Conservation (phyloP, 2,329 filamentous ascomycete species). For the Aspergillus alliaceus region DNA sequence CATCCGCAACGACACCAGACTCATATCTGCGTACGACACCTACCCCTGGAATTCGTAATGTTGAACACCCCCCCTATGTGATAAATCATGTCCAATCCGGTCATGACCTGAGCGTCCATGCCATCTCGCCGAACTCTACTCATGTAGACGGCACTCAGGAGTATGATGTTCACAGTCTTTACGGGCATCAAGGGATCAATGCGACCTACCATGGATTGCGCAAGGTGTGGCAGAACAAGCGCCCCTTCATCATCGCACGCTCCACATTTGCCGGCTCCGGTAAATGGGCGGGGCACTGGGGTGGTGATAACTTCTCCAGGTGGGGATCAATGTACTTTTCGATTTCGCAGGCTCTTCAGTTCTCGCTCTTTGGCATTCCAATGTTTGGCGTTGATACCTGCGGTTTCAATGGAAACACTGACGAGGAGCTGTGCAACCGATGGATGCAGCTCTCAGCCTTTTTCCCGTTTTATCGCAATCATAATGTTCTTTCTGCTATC, state of each 20-base stretch:
- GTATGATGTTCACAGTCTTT: slow-evolving; percentile 83
- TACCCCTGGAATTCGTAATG: slow-evolving; percentile 63
- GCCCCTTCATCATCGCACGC: slow-evolving; percentile 81
- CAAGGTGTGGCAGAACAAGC: slow-evolving; percentile 62
- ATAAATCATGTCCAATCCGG: slow-evolving; percentile 66
- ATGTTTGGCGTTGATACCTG: slow-evolving; percentile 74
- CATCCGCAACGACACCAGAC: slow-evolving; percentile 35
- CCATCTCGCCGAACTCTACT: slow-evolving; percentile 74
- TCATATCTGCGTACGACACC: slow-evolving; percentile 60
- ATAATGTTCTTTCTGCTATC: slow-evolving; percentile 63
- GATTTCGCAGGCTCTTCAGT: slow-evolving; percentile 75
- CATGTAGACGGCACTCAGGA: slow-evolving; percentile 71
- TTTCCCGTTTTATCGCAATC: slow-evolving; percentile 77
- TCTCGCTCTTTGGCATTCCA: slow-evolving; percentile 71
- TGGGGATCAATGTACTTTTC: slow-evolving; percentile 75
- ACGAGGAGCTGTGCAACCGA: slow-evolving; percentile 69
- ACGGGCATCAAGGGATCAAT: slow-evolving; percentile 71
- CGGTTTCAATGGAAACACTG: slow-evolving; percentile 67
- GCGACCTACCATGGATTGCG: slow-evolving; percentile 73
- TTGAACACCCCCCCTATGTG: slow-evolving; percentile 74
- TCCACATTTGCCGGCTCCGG: slow-evolving; percentile 79
- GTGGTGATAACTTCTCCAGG: slow-evolving; percentile 69
- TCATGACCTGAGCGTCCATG: slow-evolving; percentile 70
- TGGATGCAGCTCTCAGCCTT: slow-evolving; percentile 75
- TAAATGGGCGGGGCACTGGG: slow-evolving; percentile 78